Evolutionary conservation across 495 filamentous ascomycete genomes (phyloP).

Genomic region (Penicillium psychrofluorescens): DNA sequence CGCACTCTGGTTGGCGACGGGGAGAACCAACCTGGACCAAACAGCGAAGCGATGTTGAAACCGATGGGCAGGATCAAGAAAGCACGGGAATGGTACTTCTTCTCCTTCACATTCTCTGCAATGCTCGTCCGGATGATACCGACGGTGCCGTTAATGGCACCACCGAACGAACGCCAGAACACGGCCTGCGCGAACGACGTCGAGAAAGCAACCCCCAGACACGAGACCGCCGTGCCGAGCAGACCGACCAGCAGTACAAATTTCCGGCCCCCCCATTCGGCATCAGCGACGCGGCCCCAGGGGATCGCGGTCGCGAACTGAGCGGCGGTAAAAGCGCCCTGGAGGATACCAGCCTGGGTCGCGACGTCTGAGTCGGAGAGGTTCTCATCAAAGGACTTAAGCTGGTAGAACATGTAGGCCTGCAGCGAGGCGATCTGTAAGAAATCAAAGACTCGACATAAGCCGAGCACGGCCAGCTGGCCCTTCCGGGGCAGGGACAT

Average conservation of each 20-base stretch:
- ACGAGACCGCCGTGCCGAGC: conserved; percentile 61
- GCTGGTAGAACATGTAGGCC: conserved; percentile 74
- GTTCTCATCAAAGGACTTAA: conserved; percentile 60
- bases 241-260: conserved; percentile 72
- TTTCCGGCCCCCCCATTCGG: conserved; percentile 62
- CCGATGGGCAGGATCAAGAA: conserved; percentile 67
- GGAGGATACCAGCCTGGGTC: conserved; percentile 69
- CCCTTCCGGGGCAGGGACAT: conserved; percentile 63
- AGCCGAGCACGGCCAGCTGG: conserved; percentile 66
- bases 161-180: conserved; percentile 65
- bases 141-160: conserved; percentile 75
- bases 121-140: conserved; percentile 80
- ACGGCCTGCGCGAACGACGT: conserved; percentile 64
- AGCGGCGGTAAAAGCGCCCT: conserved; percentile 72
- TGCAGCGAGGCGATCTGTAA: conserved; percentile 42
- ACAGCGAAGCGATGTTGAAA: conserved; percentile 72
- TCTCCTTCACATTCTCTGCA: conserved; percentile 69
- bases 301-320: conserved; percentile 82
- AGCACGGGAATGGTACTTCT: conserved; percentile 59
- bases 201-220: conserved; percentile 75
- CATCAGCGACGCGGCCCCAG: conserved; percentile 74
- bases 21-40: conserved; percentile 52
- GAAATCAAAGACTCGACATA: conserved; percentile 60
- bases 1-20: not conserved
- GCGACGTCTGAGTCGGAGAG: conserved; percentile 64